phyloP scores from a whole-genome alignment of 805 yeast species.

The Kockiozyma suomiensis region DNA sequence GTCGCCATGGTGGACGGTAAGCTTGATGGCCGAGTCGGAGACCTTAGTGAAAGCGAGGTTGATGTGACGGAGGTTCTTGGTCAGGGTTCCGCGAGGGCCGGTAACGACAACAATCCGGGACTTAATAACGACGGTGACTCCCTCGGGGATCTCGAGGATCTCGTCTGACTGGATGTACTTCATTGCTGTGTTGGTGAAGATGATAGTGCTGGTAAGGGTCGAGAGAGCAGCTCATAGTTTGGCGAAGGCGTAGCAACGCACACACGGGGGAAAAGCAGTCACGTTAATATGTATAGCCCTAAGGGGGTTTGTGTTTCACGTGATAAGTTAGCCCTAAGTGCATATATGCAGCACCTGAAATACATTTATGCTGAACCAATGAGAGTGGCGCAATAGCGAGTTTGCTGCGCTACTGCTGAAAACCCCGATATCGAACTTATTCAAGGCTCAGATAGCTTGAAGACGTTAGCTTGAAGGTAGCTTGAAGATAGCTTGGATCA shows the following conservation, averaged over 20 bases:
- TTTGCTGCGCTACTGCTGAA: not conserved
- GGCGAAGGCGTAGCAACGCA: not conserved
- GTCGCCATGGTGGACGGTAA: slow-evolving; percentile 97
- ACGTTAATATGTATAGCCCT: not conserved
- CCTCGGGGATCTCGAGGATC: slow-evolving; percentile 84
- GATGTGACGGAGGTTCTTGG: slow-evolving; percentile 90
- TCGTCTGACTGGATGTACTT: slow-evolving; percentile 89
- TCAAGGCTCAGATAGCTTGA: not conserved
- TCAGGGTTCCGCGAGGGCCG: slow-evolving; percentile 96
- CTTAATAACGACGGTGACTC: slow-evolving; percentile 86
- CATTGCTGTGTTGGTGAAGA: slow-evolving; percentile 47
- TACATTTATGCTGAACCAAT: slow-evolving; percentile 2
- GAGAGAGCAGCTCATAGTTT: not conserved
- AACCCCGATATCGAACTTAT: not conserved
- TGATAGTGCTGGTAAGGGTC: not conserved
- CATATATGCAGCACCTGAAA: not conserved
- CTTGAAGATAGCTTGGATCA: not conserved
- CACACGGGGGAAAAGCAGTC: slow-evolving; percentile 12
- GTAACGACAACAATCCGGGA: slow-evolving; percentile 86
- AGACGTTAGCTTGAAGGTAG: not conserved
- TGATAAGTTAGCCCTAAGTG: not conserved
- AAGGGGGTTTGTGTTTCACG: not conserved
- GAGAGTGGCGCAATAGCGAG: not conserved
- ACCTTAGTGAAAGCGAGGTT: slow-evolving; percentile 88
- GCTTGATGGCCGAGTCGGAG: slow-evolving; percentile 70